Conservation (phyloP, 139 green algal species). For the Trebouxia sp. region DNA sequence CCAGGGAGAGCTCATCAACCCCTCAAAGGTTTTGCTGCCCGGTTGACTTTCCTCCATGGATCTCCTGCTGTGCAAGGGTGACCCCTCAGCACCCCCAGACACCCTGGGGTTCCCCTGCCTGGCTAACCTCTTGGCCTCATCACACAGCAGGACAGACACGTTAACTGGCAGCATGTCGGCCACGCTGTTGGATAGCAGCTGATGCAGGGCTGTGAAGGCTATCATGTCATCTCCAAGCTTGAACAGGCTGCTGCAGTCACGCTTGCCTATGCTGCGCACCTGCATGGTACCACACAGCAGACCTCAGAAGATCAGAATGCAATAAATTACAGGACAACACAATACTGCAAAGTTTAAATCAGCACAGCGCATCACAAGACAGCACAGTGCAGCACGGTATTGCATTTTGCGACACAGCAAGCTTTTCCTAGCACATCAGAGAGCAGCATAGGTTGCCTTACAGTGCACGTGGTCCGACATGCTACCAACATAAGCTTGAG, state of each 20-base stretch:
- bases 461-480: too few relatives aligned
- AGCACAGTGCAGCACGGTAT: too few relatives aligned
- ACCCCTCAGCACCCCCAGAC: not conserved
- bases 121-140: conserved; percentile 53
- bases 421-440: too few relatives aligned
- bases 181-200: conserved; percentile 40
- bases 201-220: conserved; percentile 43
- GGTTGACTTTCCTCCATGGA: not conserved
- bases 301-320: too few relatives aligned
- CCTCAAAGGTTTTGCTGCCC: conserved; percentile 36
- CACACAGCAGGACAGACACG: conserved; percentile 46
- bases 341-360: too few relatives aligned
- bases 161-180: conserved; percentile 50
- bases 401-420: too few relatives aligned
- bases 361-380: too few relatives aligned
- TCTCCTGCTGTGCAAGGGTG: not conserved
- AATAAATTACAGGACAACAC: too few relatives aligned
- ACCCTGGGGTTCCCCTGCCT: conserved; percentile 7
- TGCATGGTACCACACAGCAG: not conserved
- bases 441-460: too few relatives aligned
- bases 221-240: conserved; percentile 52
- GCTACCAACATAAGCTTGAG: too few relatives aligned
- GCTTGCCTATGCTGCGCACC: conserved; percentile 47
- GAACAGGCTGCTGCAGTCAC: conserved; percentile 46
- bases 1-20: conserved; percentile 45